These are phyloP conservation scores for Coemansia sp. DNA, from an alignment of 192 early-diverging fungal genomes.

Conservation along the genomic window DNA sequence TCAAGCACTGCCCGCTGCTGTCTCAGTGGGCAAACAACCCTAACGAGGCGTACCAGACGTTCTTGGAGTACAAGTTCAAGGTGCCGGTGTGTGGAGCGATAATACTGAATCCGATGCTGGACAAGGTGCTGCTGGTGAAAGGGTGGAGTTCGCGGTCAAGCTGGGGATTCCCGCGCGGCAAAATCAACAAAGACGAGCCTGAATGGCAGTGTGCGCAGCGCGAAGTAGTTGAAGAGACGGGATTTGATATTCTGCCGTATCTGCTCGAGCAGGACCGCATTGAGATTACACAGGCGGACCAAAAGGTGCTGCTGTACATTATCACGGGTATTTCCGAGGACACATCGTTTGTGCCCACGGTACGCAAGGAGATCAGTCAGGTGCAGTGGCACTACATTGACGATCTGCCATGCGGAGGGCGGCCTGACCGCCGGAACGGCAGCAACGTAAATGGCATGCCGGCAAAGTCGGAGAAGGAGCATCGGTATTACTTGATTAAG, in stretches of 20 bases:
- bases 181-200: slow-evolving; percentile 96
- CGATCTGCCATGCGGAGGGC: slow-evolving; percentile 56
- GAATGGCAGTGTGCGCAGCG: slow-evolving; percentile 84
- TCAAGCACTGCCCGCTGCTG: slow-evolving; percentile 87
- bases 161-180: slow-evolving; percentile 99
- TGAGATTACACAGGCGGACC: slow-evolving; percentile 85
- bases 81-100: slow-evolving; percentile 98
- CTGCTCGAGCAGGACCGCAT: slow-evolving; percentile 77
- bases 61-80: slow-evolving; percentile 92
- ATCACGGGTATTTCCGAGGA: slow-evolving; percentile 80
- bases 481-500: slow-evolving; percentile 69
- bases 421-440: slow-evolving; percentile 38
- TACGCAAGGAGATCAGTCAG: slow-evolving; percentile 91
- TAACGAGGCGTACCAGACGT: slow-evolving; percentile 85
- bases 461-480: slow-evolving; percentile 37
- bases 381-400: slow-evolving; percentile 67
- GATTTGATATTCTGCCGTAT: slow-evolving; percentile 77
- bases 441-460: slow-evolving; percentile 7
- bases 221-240: slow-evolving; percentile 94
- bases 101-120: slow-evolving; percentile 76
- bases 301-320: slow-evolving; percentile 88
- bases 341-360: slow-evolving; percentile 76
- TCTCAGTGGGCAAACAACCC: slow-evolving; percentile 84
- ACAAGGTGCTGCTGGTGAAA: slow-evolving; percentile 82
- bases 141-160: slow-evolving; percentile 85